phyloP scores from a whole-genome alignment of 495 filamentous ascomycete species.

The Penicillium argentinense region DNA sequence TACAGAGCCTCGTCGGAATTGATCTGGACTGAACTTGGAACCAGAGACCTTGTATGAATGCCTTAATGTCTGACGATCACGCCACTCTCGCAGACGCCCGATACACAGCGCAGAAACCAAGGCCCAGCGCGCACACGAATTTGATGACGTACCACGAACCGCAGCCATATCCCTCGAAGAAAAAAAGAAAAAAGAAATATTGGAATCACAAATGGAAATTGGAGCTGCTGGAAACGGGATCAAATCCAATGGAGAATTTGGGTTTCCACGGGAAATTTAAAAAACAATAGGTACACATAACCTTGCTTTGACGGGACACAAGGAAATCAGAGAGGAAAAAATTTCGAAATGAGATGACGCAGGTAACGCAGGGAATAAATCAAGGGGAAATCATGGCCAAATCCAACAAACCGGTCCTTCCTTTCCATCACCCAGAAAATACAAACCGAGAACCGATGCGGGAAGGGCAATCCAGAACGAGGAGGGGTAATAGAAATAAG shows the following conservation, averaged over 20 bases:
- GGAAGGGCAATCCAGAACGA: conserved; percentile 30
- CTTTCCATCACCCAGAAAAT: conserved; percentile 35
- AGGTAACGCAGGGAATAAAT: conserved; percentile 19
- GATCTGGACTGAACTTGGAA: no score
- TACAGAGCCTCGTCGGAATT: no score
- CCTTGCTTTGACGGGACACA: conserved; percentile 25
- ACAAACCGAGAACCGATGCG: conserved; percentile 40
- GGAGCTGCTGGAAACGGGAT: conserved; percentile 26
- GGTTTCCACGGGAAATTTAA: conserved; percentile 12
- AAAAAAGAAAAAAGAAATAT: conserved; percentile 8
- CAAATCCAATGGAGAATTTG: conserved; percentile 22
- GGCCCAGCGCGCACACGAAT: neutral
- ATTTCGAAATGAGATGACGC: conserved; percentile 25
- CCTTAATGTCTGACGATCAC: conserved; percentile 18
- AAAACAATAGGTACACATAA: conserved; percentile 34
- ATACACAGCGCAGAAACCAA: neutral
- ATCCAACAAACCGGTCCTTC: conserved; percentile 35
- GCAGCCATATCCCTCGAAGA: conserved; percentile 1
- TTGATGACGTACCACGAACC: conserved; percentile 17
- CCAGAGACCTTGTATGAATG: conserved; percentile 15
- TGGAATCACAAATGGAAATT: conserved; percentile 28
- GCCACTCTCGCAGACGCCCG: conserved; percentile 19
- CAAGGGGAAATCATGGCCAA: conserved; percentile 33
- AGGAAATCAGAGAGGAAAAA: conserved; percentile 25
- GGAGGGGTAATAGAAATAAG: conserved; percentile 26